Percentiles rank a stretch among this genome's conserved stretches.
Conservation (phyloP, 1,284 basidiomycete species). For the Inonotus obliquus region DNA sequence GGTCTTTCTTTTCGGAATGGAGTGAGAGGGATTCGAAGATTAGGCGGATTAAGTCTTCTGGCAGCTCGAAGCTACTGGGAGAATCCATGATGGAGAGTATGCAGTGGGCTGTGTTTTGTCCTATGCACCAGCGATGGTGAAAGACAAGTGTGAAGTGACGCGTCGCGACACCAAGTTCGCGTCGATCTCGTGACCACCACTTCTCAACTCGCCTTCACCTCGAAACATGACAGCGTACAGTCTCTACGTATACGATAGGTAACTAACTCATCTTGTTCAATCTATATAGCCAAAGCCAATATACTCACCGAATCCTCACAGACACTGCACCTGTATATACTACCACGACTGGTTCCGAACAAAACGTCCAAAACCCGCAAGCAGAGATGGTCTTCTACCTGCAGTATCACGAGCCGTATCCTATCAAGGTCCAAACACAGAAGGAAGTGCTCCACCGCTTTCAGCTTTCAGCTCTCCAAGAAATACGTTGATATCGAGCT, state of each 20-base stretch:
- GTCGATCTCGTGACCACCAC: not conserved
- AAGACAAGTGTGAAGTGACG: not conserved
- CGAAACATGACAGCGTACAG: not conserved
- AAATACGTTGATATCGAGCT: conserved; percentile 54
- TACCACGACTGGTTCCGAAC: conserved; percentile 93
- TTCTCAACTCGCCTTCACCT: not conserved
- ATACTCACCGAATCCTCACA: conserved; percentile 28
- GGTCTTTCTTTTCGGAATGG: not conserved
- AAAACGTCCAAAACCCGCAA: conserved; percentile 64
- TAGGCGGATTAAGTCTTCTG: conserved; percentile 4
- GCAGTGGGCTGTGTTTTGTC: not conserved
- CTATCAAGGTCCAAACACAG: conserved; percentile 34
- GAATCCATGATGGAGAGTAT: not conserved
- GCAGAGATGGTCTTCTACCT: conserved; percentile 65
- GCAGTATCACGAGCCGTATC: conserved; percentile 67
- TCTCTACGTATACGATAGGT: conserved; percentile 1
- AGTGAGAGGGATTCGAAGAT: conserved; percentile 4
- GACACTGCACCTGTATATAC: conserved; percentile 88
- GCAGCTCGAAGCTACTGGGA: not conserved
- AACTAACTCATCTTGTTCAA: not conserved
- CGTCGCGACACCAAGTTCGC: not conserved
- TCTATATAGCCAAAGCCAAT: not conserved
- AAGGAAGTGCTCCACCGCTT: conserved; percentile 29
- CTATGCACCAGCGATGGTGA: not conserved
- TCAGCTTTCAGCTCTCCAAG: conserved; percentile 50